Conservation (phyloP, 139 green algal genomes). For the Picochlorum sp. region DNA sequence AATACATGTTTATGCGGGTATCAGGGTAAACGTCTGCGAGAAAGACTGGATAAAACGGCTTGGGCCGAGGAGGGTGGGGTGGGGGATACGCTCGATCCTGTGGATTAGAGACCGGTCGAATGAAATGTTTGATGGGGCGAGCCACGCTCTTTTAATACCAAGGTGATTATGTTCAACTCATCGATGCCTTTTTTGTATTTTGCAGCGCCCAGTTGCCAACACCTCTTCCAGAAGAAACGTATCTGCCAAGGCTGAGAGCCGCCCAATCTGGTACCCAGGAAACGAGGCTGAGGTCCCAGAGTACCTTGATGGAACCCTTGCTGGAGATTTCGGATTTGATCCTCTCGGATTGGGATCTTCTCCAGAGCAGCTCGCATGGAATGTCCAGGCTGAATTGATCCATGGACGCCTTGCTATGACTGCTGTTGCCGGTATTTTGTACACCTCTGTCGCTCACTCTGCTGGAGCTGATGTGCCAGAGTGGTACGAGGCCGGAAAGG, state of each 20-base stretch:
- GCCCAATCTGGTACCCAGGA: slow-evolving; percentile 38
- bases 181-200: too few relatives aligned
- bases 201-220: too few relatives aligned
- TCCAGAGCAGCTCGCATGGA: slow-evolving; percentile 46
- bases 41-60: too few relatives aligned
- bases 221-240: too few relatives aligned
- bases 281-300: slow-evolving; percentile 16
- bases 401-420: slow-evolving; percentile 45
- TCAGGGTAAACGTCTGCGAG: too few relatives aligned
- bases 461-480: slow-evolving; percentile 35
- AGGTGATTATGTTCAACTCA: too few relatives aligned
- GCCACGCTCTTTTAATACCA: too few relatives aligned
- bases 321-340: slow-evolving; percentile 69
- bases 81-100: too few relatives aligned
- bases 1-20: too few relatives aligned
- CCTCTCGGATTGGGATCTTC: slow-evolving; percentile 74
- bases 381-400: slow-evolving; percentile 43
- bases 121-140: too few relatives aligned
- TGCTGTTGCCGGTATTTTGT: slow-evolving; percentile 33
- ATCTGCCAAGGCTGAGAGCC: slow-evolving; percentile 11
- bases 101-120: too few relatives aligned
- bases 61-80: too few relatives aligned
- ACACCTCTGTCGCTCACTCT: slow-evolving; percentile 17
- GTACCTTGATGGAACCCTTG: slow-evolving; percentile 35
- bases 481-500: slow-evolving; percentile 69